A percentile compares a stretch with the other conserved stretches of the same genome.
Conservation (phyloP, 495 filamentous ascomycete species). For the Podospora tetraspora region DNA sequence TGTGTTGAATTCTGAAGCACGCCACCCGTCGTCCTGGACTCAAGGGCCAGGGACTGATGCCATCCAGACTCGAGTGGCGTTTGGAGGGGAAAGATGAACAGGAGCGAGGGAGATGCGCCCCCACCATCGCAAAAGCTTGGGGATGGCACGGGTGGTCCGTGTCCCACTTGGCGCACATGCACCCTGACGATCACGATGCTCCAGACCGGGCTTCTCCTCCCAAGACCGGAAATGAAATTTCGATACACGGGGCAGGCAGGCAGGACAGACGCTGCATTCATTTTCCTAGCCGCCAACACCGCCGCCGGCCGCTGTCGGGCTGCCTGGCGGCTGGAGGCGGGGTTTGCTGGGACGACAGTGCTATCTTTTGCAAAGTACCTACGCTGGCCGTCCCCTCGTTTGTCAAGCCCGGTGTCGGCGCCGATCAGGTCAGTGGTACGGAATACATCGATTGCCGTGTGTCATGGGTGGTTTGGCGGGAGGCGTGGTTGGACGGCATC, state of each 20-base stretch:
- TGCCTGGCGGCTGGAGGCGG: neutral
- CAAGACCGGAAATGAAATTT: neutral
- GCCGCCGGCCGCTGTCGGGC: neutral
- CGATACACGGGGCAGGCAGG: neutral
- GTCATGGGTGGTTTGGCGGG: neutral
- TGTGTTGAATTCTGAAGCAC: too few species aligned
- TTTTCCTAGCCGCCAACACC: neutral
- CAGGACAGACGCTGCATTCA: neutral
- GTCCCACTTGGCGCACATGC: neutral
- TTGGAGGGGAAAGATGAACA: neutral
- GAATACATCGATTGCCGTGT: neutral
- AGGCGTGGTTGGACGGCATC: neutral
- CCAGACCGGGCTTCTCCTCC: neutral
- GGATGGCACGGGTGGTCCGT: neutral
- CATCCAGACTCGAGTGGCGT: neutral
- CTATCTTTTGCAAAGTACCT: neutral
- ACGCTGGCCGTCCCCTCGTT: neutral
- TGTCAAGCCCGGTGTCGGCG: neutral
- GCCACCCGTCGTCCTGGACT: too few species aligned
- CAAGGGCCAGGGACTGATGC: neutral
- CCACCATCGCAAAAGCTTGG: neutral
- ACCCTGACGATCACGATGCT: neutral
- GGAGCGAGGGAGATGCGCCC: neutral
- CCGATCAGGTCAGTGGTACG: neutral
- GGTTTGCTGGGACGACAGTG: neutral